Conservation (phyloP, 1,139 yeast genomes). For the Yamadazyma spencermartinsiae region DNA sequence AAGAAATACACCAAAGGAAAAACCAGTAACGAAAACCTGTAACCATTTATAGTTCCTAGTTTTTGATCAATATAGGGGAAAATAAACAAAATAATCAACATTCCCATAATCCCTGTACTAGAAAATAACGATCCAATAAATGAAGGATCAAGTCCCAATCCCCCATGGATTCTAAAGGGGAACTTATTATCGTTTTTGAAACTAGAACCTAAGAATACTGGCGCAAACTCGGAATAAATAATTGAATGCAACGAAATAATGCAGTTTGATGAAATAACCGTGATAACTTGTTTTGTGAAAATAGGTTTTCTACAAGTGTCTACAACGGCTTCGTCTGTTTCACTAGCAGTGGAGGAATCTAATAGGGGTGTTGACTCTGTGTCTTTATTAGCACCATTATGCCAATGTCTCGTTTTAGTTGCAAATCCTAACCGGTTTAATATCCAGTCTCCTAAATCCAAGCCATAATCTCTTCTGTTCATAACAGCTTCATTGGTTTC, state of each 20-base stretch:
- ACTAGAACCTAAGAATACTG: slow-evolving; percentile 54
- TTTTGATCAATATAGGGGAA: slow-evolving; percentile 57
- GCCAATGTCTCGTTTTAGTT: slow-evolving; percentile 13
- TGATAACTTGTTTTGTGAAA: slow-evolving; percentile 14
- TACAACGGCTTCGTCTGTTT: slow-evolving; percentile 3
- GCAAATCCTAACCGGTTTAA: slow-evolving; percentile 31
- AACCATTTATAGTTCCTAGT: slow-evolving; percentile 47
- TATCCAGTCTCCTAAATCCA: slow-evolving; percentile 52
- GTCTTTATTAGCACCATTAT: neutral
- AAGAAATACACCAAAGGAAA: slow-evolving; percentile 50
- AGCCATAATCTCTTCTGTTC: slow-evolving; percentile 47
- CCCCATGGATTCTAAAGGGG: slow-evolving; percentile 29
- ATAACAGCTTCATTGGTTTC: slow-evolving; percentile 53
- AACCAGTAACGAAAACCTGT: slow-evolving; percentile 37
- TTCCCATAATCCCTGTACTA: slow-evolving; percentile 56
- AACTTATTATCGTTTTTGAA: slow-evolving; percentile 30
- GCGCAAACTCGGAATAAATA: slow-evolving; percentile 56
- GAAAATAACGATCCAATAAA: slow-evolving; percentile 57
- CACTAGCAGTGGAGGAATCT: neutral
- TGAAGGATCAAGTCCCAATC: slow-evolving; percentile 34
- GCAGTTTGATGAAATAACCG: slow-evolving; percentile 13
- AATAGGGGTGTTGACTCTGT: slow-evolving; percentile 9
- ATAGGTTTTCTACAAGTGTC: slow-evolving; percentile 4
- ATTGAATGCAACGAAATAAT: slow-evolving; percentile 40
- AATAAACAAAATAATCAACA: slow-evolving; percentile 47